Conservation (phyloP, 768 basidiomycete species). For the Collybia nuda region DNA sequence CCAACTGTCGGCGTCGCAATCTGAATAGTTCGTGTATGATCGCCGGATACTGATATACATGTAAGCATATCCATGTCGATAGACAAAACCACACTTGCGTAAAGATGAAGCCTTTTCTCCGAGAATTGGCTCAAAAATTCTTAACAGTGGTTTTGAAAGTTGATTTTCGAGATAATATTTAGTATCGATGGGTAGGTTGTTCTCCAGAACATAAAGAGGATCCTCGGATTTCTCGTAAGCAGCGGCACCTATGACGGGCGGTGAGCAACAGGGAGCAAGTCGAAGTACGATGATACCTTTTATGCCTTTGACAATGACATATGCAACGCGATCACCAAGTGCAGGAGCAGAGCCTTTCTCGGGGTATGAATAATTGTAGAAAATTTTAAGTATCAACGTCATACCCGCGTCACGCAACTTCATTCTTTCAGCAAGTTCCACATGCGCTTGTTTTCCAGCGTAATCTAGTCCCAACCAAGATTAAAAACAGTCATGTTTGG, state of each 20-base stretch:
- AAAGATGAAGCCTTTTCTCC: slow-evolving; percentile 88
- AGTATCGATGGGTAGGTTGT: slow-evolving; percentile 97
- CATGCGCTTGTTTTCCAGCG: slow-evolving; percentile 93
- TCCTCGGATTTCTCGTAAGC: slow-evolving; percentile 99
- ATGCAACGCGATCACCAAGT: slow-evolving; percentile 98
- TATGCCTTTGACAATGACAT: slow-evolving; percentile 96
- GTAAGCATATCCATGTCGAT: slow-evolving; percentile 8
- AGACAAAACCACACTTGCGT: slow-evolving; percentile 45
- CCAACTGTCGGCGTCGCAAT: slow-evolving; percentile 97
- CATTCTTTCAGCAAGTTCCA: slow-evolving; percentile 95
- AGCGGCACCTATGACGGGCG: slow-evolving; percentile 66
- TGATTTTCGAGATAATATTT: slow-evolving; percentile 99
- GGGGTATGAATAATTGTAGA: background rate
- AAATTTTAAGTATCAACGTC: slow-evolving; percentile 10
- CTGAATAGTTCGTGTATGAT: slow-evolving; percentile 93
- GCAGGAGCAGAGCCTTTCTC: slow-evolving; percentile 86
- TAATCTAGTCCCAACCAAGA: slow-evolving; percentile 58
- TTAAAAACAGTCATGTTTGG: background rate
- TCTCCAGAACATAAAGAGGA: slow-evolving; percentile 94
- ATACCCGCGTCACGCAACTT: slow-evolving; percentile 88
- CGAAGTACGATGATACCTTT: slow-evolving; percentile 56
- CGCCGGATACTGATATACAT: slow-evolving; percentile 74
- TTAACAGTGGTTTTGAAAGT: slow-evolving; percentile 92
- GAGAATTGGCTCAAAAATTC: slow-evolving; percentile 97
- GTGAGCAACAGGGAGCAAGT: background rate